phyloP scores from a whole-genome alignment of 306 rosid genomes.

The Cicer bijugum region DNA sequence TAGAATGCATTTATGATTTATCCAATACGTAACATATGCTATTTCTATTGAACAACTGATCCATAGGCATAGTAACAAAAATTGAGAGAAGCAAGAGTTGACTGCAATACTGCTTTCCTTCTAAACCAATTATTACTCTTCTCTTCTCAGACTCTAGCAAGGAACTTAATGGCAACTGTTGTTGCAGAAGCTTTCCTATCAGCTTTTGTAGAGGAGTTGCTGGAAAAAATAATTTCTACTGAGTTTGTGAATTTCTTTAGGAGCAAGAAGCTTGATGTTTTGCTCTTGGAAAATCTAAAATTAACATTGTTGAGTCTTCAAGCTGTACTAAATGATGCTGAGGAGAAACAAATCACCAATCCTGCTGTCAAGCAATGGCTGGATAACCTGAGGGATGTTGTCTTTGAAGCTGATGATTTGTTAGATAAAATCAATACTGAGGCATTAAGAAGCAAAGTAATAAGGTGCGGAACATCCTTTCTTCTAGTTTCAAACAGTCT shows the following conservation, averaged over 20 bases:
- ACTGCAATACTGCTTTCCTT: background rate
- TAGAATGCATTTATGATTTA: too few species aligned
- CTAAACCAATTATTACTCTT: background rate
- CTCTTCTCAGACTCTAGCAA: background rate
- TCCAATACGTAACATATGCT: background rate
- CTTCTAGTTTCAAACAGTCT: constrained; percentile 42
- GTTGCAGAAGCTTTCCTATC: constrained; percentile 38
- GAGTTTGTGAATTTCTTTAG: background rate
- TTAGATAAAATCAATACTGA: constrained; percentile 8
- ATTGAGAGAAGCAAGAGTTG: background rate
- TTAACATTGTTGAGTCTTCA: constrained; percentile 30
- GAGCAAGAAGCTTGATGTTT: background rate
- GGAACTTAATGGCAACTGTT: background rate
- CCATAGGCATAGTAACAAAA: too few species aligned
- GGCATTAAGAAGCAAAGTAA: constrained; percentile 20
- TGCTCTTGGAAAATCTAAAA: background rate
- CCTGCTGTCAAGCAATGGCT: constrained; percentile 37
- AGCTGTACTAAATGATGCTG: constrained; percentile 32
- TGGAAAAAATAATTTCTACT: background rate
- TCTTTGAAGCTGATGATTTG: constrained; percentile 34
- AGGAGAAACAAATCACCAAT: constrained; percentile 29
- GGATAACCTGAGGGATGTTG: constrained; percentile 14
- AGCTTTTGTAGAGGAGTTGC: constrained; percentile 4
- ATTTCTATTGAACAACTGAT: background rate
- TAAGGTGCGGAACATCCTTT: constrained; percentile 45